These are phyloP conservation scores for Trichoderma erinaceum DNA, from an alignment of 495 filamentous ascomycete genomes.

Conservation along the genomic window DNA sequence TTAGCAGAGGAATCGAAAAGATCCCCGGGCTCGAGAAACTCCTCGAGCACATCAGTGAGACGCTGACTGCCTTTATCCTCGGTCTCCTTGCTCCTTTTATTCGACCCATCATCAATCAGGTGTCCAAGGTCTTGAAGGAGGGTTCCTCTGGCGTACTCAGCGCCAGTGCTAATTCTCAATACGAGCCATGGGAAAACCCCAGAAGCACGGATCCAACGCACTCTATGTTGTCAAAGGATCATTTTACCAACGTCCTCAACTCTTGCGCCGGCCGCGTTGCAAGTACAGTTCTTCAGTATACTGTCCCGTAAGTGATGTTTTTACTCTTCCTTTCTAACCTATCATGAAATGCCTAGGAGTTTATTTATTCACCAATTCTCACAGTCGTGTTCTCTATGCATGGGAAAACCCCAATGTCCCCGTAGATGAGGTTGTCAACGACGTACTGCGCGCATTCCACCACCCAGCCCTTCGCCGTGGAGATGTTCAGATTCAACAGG, in stretches of 20 bases:
- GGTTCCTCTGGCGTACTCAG: constrained; percentile 76
- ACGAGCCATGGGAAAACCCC: constrained; percentile 83
- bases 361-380: neutral
- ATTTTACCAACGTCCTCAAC: constrained; percentile 91
- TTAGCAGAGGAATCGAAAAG: constrained; percentile 80
- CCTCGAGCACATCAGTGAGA: constrained; percentile 87
- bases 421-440: constrained; percentile 69
- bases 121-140: constrained; percentile 71
- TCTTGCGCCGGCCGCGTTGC: constrained; percentile 79
- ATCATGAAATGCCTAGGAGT: neutral
- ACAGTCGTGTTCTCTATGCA: constrained; percentile 70
- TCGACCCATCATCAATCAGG: constrained; percentile 81
- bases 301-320: constrained; percentile 53
- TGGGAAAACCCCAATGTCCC: constrained; percentile 82
- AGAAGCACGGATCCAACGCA: constrained; percentile 87
- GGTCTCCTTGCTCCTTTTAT: constrained; percentile 86
- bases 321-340: neutral
- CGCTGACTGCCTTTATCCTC: constrained; percentile 81
- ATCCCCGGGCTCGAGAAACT: constrained; percentile 82
- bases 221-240: constrained; percentile 91
- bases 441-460: constrained; percentile 76
- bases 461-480: constrained; percentile 75
- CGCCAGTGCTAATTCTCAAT: constrained; percentile 77
- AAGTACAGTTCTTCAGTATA: constrained; percentile 70
- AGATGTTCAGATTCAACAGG: constrained; percentile 65